Conservation (phyloP, 495 filamentous ascomycete species). For the Immersiella caudata region DNA sequence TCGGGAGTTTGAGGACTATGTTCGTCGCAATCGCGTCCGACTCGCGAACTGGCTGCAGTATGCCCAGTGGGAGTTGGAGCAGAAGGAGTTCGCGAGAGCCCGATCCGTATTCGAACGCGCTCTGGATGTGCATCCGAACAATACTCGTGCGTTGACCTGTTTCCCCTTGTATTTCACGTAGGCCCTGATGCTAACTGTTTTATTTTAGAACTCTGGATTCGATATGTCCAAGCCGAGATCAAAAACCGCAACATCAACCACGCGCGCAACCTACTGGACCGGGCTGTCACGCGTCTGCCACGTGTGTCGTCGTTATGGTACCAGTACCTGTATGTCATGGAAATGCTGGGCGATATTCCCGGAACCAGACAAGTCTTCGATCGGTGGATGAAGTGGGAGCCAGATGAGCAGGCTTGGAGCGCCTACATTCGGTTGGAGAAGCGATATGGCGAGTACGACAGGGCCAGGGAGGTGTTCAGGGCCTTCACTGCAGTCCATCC, state of each 20-base stretch:
- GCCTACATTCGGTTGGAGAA: constrained; percentile 98
- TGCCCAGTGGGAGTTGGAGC: constrained; percentile 95
- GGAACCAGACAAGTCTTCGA: constrained; percentile 96
- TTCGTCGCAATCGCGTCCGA: constrained; percentile 89
- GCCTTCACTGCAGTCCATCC: constrained; percentile 93
- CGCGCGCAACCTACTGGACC: constrained; percentile 90
- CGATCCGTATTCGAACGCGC: constrained; percentile 96
- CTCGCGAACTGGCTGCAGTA: constrained; percentile 99
- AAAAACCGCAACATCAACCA: constrained; percentile 96
- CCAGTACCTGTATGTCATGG: constrained; percentile 99
- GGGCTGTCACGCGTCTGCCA: constrained; percentile 89
- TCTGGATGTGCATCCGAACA: constrained; percentile 86
- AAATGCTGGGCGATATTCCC: constrained; percentile 90
- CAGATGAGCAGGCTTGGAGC: constrained; percentile 91
- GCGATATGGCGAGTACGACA: constrained; percentile 84
- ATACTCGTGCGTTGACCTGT: constrained; percentile 67
- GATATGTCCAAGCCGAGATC: constrained; percentile 97
- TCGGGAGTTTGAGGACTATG: constrained; percentile 98
- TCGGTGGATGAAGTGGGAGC: constrained; percentile 98
- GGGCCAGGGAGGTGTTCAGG: constrained; percentile 83
- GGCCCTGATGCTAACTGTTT: neutral
- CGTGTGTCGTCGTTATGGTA: constrained; percentile 96
- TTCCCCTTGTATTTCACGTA: neutral
- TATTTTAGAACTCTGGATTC: constrained; percentile 57
- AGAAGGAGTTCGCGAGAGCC: constrained; percentile 96